Percentiles rank a stretch among this genome's conserved stretches.
These are phyloP conservation scores for Leishmania mexicana DNA, from an alignment of 208 protist genomes.

Conservation along the genomic window DNA sequence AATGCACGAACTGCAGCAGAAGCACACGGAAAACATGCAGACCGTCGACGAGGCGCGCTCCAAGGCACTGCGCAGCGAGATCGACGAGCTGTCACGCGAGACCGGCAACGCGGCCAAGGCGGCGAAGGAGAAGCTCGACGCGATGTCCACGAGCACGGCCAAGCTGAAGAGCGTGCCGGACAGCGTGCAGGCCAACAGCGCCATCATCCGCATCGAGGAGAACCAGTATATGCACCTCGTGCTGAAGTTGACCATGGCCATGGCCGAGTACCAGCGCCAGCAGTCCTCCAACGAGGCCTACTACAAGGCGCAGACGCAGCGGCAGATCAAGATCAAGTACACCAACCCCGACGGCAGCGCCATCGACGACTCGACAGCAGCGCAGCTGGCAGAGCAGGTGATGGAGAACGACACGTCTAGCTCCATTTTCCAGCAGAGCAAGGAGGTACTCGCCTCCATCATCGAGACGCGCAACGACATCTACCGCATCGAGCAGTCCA, in stretches of 20 bases:
- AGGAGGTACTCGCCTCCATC: slow-evolving; percentile 79
- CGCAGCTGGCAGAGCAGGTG: slow-evolving; percentile 76
- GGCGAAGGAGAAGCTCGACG: slow-evolving; percentile 49
- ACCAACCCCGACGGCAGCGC: slow-evolving; percentile 76
- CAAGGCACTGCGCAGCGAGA: slow-evolving; percentile 56
- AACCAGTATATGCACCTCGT: slow-evolving; percentile 82
- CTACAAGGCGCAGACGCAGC: slow-evolving; percentile 81
- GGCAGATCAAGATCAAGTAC: slow-evolving; percentile 93
- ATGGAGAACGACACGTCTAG: slow-evolving; percentile 78
- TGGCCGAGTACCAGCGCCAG: slow-evolving; percentile 70
- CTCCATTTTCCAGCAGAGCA: slow-evolving; percentile 90
- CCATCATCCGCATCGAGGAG: slow-evolving; percentile 86
- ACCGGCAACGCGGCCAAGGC: slow-evolving; percentile 46
- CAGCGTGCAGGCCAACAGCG: slow-evolving; percentile 61
- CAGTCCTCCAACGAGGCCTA: slow-evolving; percentile 61
- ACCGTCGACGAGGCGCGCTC: slow-evolving; percentile 64
- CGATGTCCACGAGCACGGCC: slow-evolving; percentile 67
- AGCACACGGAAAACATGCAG: slow-evolving; percentile 76
- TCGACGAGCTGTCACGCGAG: slow-evolving; percentile 58
- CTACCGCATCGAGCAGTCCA: slow-evolving; percentile 87
- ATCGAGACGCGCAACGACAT: slow-evolving; percentile 92
- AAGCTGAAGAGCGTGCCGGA: slow-evolving; percentile 66
- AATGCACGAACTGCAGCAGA: slow-evolving; percentile 53
- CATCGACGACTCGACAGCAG: slow-evolving; percentile 74
- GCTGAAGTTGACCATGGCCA: slow-evolving; percentile 42